Evolutionary conservation across 768 basidiomycete genomes (phyloP), one percentile per base, ranked within the genome.

Genomic region (Russula vinacea): DNA sequence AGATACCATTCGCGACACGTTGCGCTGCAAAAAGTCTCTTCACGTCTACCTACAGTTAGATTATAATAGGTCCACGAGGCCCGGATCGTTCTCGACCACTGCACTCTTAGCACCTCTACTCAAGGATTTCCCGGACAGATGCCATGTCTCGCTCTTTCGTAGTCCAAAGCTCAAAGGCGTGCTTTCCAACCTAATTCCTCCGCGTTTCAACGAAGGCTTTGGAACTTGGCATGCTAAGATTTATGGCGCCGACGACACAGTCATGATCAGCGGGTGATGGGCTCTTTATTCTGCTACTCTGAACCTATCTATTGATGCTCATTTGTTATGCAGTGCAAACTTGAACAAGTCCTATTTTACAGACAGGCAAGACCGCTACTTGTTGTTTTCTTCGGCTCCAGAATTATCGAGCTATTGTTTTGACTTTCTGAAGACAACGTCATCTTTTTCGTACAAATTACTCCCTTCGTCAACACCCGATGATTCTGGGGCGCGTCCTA

Each of bases 171-270:
- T 98, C 33, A 81, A 85, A 19, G 89, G 91, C 0, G 62, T 91
- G 32, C 79, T 91, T 73, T 84, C 90, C 35, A 82, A 80, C 60
- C 65, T 96, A 33, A 87, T 98, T 8, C 97, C 97, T 8, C 88
- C 90, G 26, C 81, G 97, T 59, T 97, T 93, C 76, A 96, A 99
- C 70, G 97, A 99, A 76, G 97, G 95, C 1, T 98, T 94, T 91
- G 96, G 95, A 0, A 93, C 95, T 2, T 98, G 95, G 95, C 97
- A 98, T 73, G 89, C 92, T 4, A 99, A 99, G 75, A 83, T 94
- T 61, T 99, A 99, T 71, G 94, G 93, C 22, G 88, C 83, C 0
- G 97, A 99, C 73, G 88, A 98, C 71, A 86, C 95, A 58, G 82
- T 99, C 49, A 85, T 99, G 74, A 85, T 99, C 65, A 92, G 86